Evolutionary conservation across 2,329 filamentous ascomycete genomes (phyloP).

Genomic region (Xylariaceae sp.): DNA sequence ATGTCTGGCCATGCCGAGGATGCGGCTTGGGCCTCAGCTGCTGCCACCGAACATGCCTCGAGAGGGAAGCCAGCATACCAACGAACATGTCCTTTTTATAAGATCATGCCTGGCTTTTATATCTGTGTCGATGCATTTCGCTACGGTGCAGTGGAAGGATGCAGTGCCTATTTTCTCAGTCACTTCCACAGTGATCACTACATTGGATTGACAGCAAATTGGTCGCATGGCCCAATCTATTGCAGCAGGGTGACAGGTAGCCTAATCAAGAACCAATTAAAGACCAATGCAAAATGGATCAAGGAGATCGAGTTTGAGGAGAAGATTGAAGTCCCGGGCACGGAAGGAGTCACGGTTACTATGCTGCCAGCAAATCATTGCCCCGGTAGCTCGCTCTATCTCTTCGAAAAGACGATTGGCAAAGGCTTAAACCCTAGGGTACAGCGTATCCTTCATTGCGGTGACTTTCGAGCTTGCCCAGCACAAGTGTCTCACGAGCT

Average conservation of each 20-base stretch:
- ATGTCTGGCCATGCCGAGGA: constrained; percentile 93
- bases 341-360: constrained; percentile 77
- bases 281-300: constrained; percentile 81
- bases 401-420: constrained; percentile 76
- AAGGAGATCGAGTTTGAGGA: constrained; percentile 82
- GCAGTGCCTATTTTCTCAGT: constrained; percentile 91
- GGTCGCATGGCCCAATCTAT: constrained; percentile 93
- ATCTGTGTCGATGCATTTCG: constrained; percentile 96
- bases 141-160: constrained; percentile 89
- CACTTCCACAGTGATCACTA: constrained; percentile 99
- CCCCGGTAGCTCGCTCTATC: constrained; percentile 86
- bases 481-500: constrained; percentile 79
- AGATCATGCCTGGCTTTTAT: constrained; percentile 88
- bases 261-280: constrained; percentile 79
- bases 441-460: constrained; percentile 88
- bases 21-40: constrained; percentile 82
- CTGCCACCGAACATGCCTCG: constrained; percentile 71
- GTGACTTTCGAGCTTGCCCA: constrained; percentile 88
- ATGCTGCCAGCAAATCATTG: constrained; percentile 98
- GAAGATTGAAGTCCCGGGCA: constrained; percentile 72
- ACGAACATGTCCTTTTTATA: constrained; percentile 95
- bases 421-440: constrained; percentile 54
- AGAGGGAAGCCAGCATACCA: constrained; percentile 83
- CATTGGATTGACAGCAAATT: constrained; percentile 79
- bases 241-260: constrained; percentile 92